A percentile compares a stretch with the other conserved stretches of the same genome.
Evolutionary conservation across 139 green algal species (phyloP).

Genomic region (Chlorella sp.): DNA sequence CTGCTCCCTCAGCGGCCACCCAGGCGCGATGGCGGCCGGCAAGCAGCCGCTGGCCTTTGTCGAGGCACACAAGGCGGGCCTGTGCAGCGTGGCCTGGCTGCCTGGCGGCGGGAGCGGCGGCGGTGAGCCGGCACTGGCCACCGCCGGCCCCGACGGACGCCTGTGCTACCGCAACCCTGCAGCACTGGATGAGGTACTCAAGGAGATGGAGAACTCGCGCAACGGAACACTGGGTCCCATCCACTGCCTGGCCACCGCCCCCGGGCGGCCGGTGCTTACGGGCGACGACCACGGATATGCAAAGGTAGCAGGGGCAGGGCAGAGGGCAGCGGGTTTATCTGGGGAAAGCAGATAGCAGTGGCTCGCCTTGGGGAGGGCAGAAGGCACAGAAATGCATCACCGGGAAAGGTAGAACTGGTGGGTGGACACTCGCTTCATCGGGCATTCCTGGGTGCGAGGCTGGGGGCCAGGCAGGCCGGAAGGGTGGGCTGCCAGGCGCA

Average conservation of each 20-base stretch:
- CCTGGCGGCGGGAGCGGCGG: neutral
- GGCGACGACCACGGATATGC: constrained; percentile 58
- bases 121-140: neutral
- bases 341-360: neutral
- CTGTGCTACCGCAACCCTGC: constrained; percentile 38
- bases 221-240: neutral
- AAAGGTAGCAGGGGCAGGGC: constrained; percentile 45
- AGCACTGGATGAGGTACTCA: constrained; percentile 38
- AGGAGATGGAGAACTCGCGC: constrained; percentile 28
- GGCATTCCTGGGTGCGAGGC: too few relatives aligned
- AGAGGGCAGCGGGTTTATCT: neutral
- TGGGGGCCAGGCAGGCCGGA: too few relatives aligned
- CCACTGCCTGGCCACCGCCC: constrained; percentile 23
- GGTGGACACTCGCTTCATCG: too few relatives aligned
- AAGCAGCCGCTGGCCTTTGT: constrained; percentile 24
- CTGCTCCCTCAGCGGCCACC: too few relatives aligned
- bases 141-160: constrained; percentile 43
- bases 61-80: constrained; percentile 28
- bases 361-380: too few relatives aligned
- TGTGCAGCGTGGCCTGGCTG: constrained; percentile 43
- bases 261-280: constrained; percentile 49
- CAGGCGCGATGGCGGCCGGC: constrained; percentile 16
- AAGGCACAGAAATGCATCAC: too few relatives aligned
- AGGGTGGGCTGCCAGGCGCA: too few relatives aligned
- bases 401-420: too few relatives aligned